Percentiles rank a stretch among this genome's conserved stretches.
Evolutionary conservation across 208 protist genomes (phyloP).

Genomic region (Wallacemonas rigidus): DNA sequence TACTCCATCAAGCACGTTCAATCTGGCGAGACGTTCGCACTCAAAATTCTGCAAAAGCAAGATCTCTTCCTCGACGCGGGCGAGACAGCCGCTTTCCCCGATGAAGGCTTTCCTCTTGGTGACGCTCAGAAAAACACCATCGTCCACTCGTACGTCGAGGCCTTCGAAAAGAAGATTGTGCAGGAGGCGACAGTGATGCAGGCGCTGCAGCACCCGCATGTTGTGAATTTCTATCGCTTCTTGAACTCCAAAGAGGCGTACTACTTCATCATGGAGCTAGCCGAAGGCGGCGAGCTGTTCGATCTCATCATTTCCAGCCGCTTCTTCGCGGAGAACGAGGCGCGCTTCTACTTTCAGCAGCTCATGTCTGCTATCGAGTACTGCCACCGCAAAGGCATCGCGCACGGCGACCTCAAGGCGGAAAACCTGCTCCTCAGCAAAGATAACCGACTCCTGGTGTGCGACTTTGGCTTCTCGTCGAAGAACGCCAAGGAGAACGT

Average conservation of each 20-base stretch:
- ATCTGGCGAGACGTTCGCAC: constrained; percentile 73
- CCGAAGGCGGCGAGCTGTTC: constrained; percentile 93
- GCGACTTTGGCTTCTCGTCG: constrained; percentile 91
- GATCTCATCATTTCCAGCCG: constrained; percentile 89
- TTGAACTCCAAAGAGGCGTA: constrained; percentile 80
- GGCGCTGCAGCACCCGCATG: constrained; percentile 86
- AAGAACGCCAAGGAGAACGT: constrained; percentile 54
- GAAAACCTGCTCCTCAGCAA: constrained; percentile 87
- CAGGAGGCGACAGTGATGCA: constrained; percentile 90
- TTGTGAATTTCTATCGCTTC: constrained; percentile 90
- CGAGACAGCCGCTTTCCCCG: not conserved
- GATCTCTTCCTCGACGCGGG: constrained; percentile 40
- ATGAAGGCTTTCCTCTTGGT: constrained; percentile 16
- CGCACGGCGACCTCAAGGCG: constrained; percentile 90
- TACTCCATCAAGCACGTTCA: constrained; percentile 81
- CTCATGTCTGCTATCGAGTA: constrained; percentile 94
- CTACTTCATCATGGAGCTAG: constrained; percentile 92
- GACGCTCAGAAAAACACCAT: not conserved
- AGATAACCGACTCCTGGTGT: constrained; percentile 77
- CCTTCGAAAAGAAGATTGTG: constrained; percentile 67
- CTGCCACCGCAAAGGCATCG: constrained; percentile 90
- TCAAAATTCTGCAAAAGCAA: constrained; percentile 88
- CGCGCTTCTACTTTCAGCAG: constrained; percentile 93
- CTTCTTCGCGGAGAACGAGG: constrained; percentile 84
- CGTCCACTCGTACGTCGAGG: constrained; percentile 26